Percentiles rank a stretch among this genome's conserved stretches.
Evolutionary conservation across 768 basidiomycete species (phyloP).

Genomic region (Boletus edulis): DNA sequence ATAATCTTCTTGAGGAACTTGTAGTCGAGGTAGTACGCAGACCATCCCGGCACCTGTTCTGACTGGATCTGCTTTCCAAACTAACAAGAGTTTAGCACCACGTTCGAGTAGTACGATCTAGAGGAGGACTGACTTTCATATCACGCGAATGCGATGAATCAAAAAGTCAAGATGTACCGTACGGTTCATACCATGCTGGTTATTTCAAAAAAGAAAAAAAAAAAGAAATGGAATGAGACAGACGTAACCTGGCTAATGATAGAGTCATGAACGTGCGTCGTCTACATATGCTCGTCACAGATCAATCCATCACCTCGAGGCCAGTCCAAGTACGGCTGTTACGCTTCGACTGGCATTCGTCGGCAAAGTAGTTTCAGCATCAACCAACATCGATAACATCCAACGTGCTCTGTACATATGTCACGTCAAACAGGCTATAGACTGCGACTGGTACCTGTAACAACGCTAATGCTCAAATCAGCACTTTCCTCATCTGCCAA

Average conservation of each 20-base stretch:
- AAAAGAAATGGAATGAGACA: constrained; percentile 9
- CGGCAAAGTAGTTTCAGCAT: background rate
- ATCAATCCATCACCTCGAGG: background rate
- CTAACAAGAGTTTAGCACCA: constrained; percentile 39
- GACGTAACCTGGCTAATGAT: background rate
- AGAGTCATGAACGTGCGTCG: constrained; percentile 26
- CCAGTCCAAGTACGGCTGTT: too few relatives aligned
- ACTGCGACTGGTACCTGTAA: background rate
- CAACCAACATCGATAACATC: constrained; percentile 7
- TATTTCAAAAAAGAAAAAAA: constrained; percentile 12
- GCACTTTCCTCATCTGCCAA: constrained; percentile 86
- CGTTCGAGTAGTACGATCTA: background rate
- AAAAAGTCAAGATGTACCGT: constrained; percentile 4
- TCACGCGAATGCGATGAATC: constrained; percentile 13
- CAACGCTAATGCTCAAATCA: constrained; percentile 50
- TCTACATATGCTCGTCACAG: background rate
- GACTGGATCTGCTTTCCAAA: constrained; percentile 98
- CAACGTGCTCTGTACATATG: background rate
- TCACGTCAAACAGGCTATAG: constrained; percentile 3
- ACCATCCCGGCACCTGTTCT: constrained; percentile 97
- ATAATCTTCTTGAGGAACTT: constrained; percentile 99
- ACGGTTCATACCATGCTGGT: constrained; percentile 27
- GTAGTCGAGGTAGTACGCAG: constrained; percentile 93
- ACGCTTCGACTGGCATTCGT: too few relatives aligned
- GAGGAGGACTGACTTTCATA: constrained; percentile 30